Percentiles rank a stretch among this genome's conserved stretches.
phyloP scores from a whole-genome alignment of 1,284 basidiomycete species.

The Calocybe gambosa region DNA sequence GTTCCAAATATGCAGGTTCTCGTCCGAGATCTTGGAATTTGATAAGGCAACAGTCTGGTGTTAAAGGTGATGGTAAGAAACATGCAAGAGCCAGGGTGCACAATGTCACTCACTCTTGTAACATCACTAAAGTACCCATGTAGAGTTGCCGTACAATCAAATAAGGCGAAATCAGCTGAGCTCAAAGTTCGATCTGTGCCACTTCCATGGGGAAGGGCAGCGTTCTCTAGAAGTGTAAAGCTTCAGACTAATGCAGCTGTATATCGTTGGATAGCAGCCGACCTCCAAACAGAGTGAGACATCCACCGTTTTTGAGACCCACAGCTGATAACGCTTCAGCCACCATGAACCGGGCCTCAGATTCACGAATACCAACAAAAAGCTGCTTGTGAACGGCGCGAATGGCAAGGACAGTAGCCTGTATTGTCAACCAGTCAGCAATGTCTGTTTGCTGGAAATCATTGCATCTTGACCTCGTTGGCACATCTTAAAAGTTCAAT shows the following conservation, averaged over 20 bases:
- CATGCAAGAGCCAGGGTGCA: background rate
- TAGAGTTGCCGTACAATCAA: conserved; percentile 68
- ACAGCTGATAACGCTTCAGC: conserved; percentile 46
- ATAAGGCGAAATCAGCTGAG: conserved; percentile 63
- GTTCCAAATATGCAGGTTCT: conserved; percentile 62
- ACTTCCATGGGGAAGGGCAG: conserved; percentile 78
- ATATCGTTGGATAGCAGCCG: conserved; percentile 17
- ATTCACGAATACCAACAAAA: conserved; percentile 72
- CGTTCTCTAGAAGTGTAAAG: conserved; percentile 52
- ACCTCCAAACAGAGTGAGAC: conserved; percentile 77
- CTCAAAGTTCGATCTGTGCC: conserved; percentile 62
- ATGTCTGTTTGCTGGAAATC: background rate
- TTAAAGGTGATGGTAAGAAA: background rate
- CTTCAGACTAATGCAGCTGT: conserved; percentile 1
- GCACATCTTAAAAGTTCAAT: conserved; percentile 69
- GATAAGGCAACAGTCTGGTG: conserved; percentile 64
- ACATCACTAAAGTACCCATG: conserved; percentile 76
- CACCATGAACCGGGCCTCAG: conserved; percentile 55
- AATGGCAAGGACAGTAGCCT: conserved; percentile 75
- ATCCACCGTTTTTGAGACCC: conserved; percentile 54
- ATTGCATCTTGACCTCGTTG: conserved; percentile 53
- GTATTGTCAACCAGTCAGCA: conserved; percentile 4
- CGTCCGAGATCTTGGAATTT: conserved; percentile 45
- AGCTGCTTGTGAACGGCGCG: conserved; percentile 58
- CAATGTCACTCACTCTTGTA: conserved; percentile 51